Evolutionary conservation across 495 filamentous ascomycete species (phyloP).

Genomic region (Delitschia confertaspora): DNA sequence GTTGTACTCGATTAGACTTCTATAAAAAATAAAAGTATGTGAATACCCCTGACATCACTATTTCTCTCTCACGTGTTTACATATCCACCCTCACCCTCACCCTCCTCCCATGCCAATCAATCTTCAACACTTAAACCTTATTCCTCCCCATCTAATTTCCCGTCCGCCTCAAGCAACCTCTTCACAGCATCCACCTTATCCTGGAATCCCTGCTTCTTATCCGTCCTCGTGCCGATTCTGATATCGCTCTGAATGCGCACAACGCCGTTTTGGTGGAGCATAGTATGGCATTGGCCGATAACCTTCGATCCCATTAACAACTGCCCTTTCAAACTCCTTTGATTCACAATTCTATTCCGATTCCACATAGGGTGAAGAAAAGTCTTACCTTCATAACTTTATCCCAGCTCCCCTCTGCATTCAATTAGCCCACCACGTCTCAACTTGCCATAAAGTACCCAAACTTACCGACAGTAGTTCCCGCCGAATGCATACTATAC

Average conservation of each 20-base stretch:
- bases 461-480: conserved; percentile 77
- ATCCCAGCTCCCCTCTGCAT: conserved; percentile 81
- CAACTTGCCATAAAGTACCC: conserved; percentile 2
- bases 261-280: conserved; percentile 74
- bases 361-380: not conserved
- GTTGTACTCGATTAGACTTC: too few species aligned
- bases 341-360: not conserved
- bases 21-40: too few species aligned
- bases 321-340: too few species aligned
- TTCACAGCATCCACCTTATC: conserved; percentile 62
- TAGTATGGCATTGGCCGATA: conserved; percentile 81
- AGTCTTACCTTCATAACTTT: conserved; percentile 58
- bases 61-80: too few species aligned
- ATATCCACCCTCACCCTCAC: too few species aligned
- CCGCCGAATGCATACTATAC: conserved; percentile 84
- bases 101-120: too few species aligned
- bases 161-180: conserved; percentile 44
- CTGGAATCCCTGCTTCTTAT: conserved; percentile 57
- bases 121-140: too few species aligned
- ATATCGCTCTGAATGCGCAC: conserved; percentile 84
- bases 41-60: too few species aligned
- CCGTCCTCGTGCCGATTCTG: conserved; percentile 68
- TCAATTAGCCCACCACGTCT: conserved; percentile 1
- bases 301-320: too few species aligned
- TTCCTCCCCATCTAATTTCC: conserved; percentile 3